Percentiles rank a stretch among this genome's conserved stretches.
Evolutionary conservation across 208 protist genomes (phyloP).

Genomic region (Trypanosoma congolense): DNA sequence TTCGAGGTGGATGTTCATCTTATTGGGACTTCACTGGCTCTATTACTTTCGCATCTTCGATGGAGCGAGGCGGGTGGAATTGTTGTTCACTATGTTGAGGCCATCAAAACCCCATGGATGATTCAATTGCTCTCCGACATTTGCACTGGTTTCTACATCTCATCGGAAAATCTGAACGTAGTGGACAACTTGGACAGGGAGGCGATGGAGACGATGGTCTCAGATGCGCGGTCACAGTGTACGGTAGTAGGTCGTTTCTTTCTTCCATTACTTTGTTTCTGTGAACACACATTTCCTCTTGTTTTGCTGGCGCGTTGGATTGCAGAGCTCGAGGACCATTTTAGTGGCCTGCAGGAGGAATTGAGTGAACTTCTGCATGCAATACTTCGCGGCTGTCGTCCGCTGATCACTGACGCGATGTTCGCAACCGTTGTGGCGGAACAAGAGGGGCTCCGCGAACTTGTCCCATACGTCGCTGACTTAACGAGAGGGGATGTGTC

Average conservation of each 20-base stretch:
- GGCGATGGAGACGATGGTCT: not conserved
- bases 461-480: not conserved
- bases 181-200: conserved; percentile 17
- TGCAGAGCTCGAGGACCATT: not conserved
- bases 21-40: conserved; percentile 40
- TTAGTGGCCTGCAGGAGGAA: not conserved
- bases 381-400: not conserved
- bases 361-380: not conserved
- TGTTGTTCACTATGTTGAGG: conserved; percentile 34
- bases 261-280: conserved; percentile 3
- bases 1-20: conserved; percentile 38
- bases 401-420: not conserved
- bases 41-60: conserved; percentile 45
- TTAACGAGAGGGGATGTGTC: not conserved
- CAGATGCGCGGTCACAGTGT: not conserved
- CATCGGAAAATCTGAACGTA: conserved; percentile 20
- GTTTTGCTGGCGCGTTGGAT: conserved; percentile 3
- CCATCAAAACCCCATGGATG: conserved; percentile 17
- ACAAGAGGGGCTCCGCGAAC: not conserved
- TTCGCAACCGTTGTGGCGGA: not conserved
- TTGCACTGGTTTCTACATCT: conserved; percentile 37
- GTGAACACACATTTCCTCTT: conserved; percentile 16
- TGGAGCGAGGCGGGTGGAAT: conserved; percentile 66
- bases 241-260: conserved; percentile 8
- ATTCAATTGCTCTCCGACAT: conserved; percentile 56